A percentile compares a stretch with the other conserved stretches of the same genome.
Evolutionary conservation across 257 asterid species (phyloP).

Genomic region (Avicennia marina): DNA sequence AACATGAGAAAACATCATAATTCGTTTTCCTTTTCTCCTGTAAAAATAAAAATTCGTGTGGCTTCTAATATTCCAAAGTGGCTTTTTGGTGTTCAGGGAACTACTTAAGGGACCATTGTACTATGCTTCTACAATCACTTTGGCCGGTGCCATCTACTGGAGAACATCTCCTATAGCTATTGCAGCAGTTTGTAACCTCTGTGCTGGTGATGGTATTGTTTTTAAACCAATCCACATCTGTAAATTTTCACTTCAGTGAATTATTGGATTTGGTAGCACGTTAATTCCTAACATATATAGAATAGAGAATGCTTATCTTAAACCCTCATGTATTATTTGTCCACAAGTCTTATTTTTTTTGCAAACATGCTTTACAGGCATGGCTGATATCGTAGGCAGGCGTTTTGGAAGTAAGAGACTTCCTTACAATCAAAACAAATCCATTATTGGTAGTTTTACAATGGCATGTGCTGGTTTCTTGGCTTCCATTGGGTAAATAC

Average conservation of each 20-base stretch:
- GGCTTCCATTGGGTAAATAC: conserved; percentile 72
- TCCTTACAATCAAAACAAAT: conserved; percentile 77
- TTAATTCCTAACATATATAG: no score
- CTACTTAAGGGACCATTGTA: conserved; percentile 88
- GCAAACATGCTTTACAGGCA: conserved; percentile 31
- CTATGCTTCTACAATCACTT: conserved; percentile 72
- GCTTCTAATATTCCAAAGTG: no score
- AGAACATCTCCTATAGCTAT: conserved; percentile 83
- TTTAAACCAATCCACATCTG: not conserved
- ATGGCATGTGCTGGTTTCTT: conserved; percentile 81
- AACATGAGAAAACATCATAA: no score
- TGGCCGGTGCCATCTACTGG: conserved; percentile 80
- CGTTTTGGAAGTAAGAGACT: conserved; percentile 69
- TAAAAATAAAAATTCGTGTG: no score
- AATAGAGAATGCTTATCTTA: not conserved
- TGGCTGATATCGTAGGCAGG: conserved; percentile 89
- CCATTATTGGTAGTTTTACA: conserved; percentile 62
- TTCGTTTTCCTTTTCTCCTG: no score
- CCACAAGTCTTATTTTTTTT: no score
- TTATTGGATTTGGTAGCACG: no score
- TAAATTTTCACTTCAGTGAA: no score
- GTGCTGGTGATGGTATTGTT: conserved; percentile 91
- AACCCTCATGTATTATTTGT: not conserved
- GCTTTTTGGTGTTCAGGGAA: conserved; percentile 52
- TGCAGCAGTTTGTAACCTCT: conserved; percentile 82